These are phyloP conservation scores for Populus nigra DNA, from an alignment of 345 rosid species.

Conservation along the genomic window DNA sequence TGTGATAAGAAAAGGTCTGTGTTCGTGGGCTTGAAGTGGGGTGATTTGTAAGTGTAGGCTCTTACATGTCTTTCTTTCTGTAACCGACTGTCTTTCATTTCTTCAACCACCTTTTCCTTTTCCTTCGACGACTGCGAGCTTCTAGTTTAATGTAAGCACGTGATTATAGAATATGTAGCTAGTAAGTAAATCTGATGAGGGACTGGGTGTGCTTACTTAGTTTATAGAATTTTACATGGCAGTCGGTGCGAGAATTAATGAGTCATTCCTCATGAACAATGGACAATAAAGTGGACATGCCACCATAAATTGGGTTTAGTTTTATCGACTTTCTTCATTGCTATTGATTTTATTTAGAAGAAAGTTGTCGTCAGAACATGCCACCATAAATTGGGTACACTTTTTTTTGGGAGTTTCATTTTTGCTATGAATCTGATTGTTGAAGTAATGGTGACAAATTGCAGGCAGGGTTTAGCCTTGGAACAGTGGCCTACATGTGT, in stretches of 20 bases:
- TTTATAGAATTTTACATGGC: neutral
- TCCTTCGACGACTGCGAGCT: neutral
- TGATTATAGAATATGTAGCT: neutral
- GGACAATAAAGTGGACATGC: neutral
- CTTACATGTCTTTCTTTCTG: neutral
- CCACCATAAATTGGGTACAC: neutral
- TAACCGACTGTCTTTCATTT: neutral
- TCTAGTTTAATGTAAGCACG: neutral
- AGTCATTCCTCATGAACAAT: neutral
- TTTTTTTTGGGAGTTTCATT: neutral
- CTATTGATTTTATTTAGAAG: neutral
- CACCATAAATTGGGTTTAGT: neutral
- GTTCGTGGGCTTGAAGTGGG: neutral
- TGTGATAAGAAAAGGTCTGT: too few species aligned
- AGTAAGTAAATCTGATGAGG: neutral
- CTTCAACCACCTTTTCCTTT: neutral
- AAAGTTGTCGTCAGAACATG: neutral
- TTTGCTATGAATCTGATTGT: neutral
- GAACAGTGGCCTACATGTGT: conserved; percentile 82
- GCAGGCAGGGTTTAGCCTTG: conserved; percentile 80
- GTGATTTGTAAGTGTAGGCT: neutral
- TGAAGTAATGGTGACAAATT: conserved; percentile 6
- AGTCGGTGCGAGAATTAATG: neutral
- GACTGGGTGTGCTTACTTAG: neutral
- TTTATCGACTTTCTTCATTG: neutral